A percentile compares a stretch with the other conserved stretches of the same genome.
phyloP scores from a whole-genome alignment of 1,284 basidiomycete genomes.

The Sporisorium reilianum region DNA sequence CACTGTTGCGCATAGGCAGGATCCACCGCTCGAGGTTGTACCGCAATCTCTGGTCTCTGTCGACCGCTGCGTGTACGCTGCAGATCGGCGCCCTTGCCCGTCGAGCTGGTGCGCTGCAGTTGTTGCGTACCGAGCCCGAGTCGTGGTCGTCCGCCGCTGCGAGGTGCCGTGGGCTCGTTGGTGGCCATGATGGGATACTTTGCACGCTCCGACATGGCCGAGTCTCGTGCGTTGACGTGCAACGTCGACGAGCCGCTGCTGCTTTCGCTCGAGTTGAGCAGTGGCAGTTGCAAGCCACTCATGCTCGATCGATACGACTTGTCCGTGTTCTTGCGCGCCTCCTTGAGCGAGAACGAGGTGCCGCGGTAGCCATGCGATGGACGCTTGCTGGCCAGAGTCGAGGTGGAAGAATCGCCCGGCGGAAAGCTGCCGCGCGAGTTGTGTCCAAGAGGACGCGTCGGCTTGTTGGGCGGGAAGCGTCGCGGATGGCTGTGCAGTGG shows the following conservation, averaged over 20 bases:
- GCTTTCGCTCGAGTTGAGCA: conserved; percentile 38
- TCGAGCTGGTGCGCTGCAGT: conserved; percentile 36
- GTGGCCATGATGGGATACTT: conserved; percentile 41
- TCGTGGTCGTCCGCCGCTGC: conserved; percentile 6
- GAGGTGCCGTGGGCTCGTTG: conserved; percentile 11
- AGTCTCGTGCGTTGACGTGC: conserved; percentile 34
- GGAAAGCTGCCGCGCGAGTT: conserved; percentile 35
- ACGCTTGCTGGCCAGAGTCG: conserved; percentile 21
- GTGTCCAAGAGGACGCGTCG: conserved; percentile 25
- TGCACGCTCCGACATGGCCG: conserved; percentile 44
- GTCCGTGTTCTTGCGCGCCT: conserved; percentile 35
- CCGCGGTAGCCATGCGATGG: conserved; percentile 42
- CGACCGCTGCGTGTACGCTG: conserved; percentile 36
- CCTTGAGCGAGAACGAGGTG: conserved; percentile 36
- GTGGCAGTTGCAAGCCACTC: conserved; percentile 29
- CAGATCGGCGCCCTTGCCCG: conserved; percentile 45
- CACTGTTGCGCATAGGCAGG: conserved; percentile 23
- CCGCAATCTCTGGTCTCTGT: conserved; percentile 23
- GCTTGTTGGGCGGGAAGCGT: conserved; percentile 42
- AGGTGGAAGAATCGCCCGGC: conserved; percentile 16
- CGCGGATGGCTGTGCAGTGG: conserved; percentile 9
- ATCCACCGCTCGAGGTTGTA: conserved; percentile 32
- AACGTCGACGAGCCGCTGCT: conserved; percentile 46
- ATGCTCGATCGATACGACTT: conserved; percentile 32
- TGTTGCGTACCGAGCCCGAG: conserved; percentile 29